Evolutionary conservation across 169 alveolate species (phyloP).

Genomic region (Cryptosporidium tyzzeri): DNA sequence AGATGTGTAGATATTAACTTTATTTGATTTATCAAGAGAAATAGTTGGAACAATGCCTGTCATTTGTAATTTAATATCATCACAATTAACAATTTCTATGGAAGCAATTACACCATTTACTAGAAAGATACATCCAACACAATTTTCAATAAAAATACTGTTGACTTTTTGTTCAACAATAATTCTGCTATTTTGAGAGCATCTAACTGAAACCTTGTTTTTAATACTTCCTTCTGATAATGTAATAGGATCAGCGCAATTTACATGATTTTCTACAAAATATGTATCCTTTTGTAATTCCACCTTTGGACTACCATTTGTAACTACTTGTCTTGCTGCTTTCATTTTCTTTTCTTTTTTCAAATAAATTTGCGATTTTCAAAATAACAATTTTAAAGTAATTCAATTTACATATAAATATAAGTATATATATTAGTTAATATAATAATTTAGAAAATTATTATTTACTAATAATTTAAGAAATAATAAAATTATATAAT

Average conservation of each 20-base stretch:
- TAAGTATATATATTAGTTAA: too few relatives aligned
- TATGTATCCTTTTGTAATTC: slow-evolving; percentile 71
- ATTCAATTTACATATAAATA: too few relatives aligned
- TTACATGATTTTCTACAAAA: slow-evolving; percentile 24
- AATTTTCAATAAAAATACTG: slow-evolving; percentile 59
- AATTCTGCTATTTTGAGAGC: slow-evolving; percentile 71
- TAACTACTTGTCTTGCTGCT: slow-evolving; percentile 41
- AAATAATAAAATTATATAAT: too few relatives aligned
- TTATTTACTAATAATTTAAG: not conserved
- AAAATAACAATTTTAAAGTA: not conserved
- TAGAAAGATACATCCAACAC: slow-evolving; percentile 74
- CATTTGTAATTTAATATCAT: slow-evolving; percentile 68
- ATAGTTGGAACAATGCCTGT: slow-evolving; percentile 78
- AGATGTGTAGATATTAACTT: slow-evolving; percentile 62
- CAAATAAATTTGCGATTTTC: not conserved
- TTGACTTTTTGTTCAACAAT: slow-evolving; percentile 74
- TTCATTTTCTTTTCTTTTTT: slow-evolving; percentile 8
- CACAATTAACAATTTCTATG: slow-evolving; percentile 75
- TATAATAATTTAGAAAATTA: too few relatives aligned
- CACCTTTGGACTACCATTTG: slow-evolving; percentile 58
- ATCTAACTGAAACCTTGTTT: slow-evolving; percentile 49
- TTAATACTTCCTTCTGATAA: slow-evolving; percentile 65
- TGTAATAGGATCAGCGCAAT: slow-evolving; percentile 33
- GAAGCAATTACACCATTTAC: slow-evolving; percentile 77
- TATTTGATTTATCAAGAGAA: slow-evolving; percentile 73